Evolutionary conservation across 768 basidiomycete genomes (phyloP).

Genomic region (Leccinum olivaceopallidum): DNA sequence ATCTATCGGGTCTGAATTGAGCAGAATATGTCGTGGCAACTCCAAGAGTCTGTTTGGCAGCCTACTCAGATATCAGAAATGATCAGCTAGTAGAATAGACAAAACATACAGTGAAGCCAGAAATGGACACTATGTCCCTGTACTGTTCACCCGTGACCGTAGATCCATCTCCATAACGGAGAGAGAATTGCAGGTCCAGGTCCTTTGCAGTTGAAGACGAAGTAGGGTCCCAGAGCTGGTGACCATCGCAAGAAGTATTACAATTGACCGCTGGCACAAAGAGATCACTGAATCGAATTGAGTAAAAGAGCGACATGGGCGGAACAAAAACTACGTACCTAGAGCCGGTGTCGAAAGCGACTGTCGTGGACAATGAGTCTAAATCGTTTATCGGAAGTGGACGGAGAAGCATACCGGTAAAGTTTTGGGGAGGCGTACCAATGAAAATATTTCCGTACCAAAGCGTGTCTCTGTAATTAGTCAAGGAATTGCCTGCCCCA

Average conservation of each 20-base stretch:
- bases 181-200: background rate
- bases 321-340: background rate
- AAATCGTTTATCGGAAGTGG: background rate
- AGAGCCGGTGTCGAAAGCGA: slow-evolving; percentile 30
- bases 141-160: slow-evolving; percentile 5
- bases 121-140: slow-evolving; percentile 8
- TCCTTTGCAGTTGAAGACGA: slow-evolving; percentile 10
- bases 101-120: slow-evolving; percentile 9
- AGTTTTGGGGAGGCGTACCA: slow-evolving; percentile 7
- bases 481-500: background rate
- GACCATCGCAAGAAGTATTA: slow-evolving; percentile 25
- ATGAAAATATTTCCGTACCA: slow-evolving; percentile 13
- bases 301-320: background rate
- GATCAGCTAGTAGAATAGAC: background rate
- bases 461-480: background rate
- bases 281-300: slow-evolving; percentile 23
- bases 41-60: slow-evolving; percentile 10
- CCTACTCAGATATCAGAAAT: slow-evolving; percentile 7
- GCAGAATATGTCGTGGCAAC: slow-evolving; percentile 4
- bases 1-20: background rate
- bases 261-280: slow-evolving; percentile 27
- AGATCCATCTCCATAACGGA: background rate
- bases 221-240: slow-evolving; percentile 32
- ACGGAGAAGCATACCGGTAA: slow-evolving; percentile 1
- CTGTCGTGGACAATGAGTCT: background rate